These are phyloP conservation scores for Syzygium aqueum DNA, from an alignment of 345 rosid species.

Conservation along the genomic window DNA sequence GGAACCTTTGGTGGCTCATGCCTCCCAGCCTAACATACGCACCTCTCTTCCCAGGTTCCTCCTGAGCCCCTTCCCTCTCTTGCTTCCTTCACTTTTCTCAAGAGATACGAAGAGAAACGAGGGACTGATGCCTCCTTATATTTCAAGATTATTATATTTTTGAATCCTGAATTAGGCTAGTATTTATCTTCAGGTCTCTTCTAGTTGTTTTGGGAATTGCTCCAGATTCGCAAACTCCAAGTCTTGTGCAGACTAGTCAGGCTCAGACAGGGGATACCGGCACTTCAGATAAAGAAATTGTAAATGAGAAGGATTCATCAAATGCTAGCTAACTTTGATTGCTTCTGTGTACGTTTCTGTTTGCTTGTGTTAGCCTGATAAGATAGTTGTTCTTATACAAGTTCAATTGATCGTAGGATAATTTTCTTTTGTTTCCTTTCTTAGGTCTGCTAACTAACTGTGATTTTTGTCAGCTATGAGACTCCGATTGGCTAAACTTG, in stretches of 20 bases:
- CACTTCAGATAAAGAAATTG: conserved; percentile 31
- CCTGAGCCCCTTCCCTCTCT: not conserved
- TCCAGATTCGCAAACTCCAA: conserved; percentile 50
- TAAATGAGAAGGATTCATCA: conserved; percentile 44
- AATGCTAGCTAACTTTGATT: conserved; percentile 8
- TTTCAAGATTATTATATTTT: not conserved
- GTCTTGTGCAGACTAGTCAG: conserved; percentile 39
- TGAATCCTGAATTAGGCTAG: not conserved
- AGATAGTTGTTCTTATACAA: not conserved
- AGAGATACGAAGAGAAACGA: not conserved
- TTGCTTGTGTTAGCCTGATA: not conserved
- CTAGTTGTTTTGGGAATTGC: conserved; percentile 73
- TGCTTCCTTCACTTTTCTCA: not conserved
- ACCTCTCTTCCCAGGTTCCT: conserved; percentile 78
- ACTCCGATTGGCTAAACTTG: not conserved
- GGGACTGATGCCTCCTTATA: not conserved
- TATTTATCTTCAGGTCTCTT: conserved; percentile 44
- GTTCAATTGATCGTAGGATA: not conserved
- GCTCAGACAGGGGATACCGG: conserved; percentile 48
- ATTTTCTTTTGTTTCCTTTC: not conserved
- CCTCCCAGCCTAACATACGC: conserved; percentile 68
- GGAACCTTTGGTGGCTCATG: conserved; percentile 78
- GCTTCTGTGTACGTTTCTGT: not conserved
- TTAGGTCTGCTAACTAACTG: not conserved
- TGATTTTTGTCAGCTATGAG: not conserved